A percentile compares a stretch with the other conserved stretches of the same genome.
Evolutionary conservation across 345 rosid genomes (phyloP).

Genomic region (Sapria himalayana): DNA sequence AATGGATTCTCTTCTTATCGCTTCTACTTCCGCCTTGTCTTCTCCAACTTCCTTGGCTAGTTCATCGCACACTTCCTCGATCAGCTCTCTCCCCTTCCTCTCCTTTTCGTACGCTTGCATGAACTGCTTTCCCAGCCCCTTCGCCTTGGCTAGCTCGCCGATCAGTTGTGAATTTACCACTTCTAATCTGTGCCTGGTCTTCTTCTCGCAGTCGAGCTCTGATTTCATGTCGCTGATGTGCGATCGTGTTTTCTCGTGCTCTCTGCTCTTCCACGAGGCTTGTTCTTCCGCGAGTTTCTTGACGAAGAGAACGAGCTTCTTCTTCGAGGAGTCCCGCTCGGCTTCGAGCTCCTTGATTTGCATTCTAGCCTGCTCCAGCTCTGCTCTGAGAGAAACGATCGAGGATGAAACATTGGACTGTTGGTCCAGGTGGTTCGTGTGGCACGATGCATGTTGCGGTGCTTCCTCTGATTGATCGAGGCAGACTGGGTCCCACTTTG

Average conservation of each 20-base stretch:
- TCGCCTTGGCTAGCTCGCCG: constrained; percentile 57
- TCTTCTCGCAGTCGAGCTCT: constrained; percentile 48
- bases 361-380: constrained; percentile 42
- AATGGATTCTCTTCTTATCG: constrained; percentile 42
- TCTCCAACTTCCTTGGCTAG: constrained; percentile 71
- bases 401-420: constrained; percentile 40
- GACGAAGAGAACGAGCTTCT: constrained; percentile 70
- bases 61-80: constrained; percentile 84
- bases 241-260: constrained; percentile 70
- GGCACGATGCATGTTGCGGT: constrained; percentile 22
- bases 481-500: constrained; percentile 65
- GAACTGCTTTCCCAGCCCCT: constrained; percentile 33
- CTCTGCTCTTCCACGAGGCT: constrained; percentile 60
- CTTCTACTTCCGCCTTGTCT: constrained; percentile 64
- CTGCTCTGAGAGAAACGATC: constrained; percentile 40
- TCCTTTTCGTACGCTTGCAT: constrained; percentile 55
- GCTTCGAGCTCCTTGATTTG: constrained; percentile 43
- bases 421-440: constrained; percentile 24
- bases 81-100: constrained; percentile 44
- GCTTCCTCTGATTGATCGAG: constrained; percentile 27
- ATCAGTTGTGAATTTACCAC: constrained; percentile 47
- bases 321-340: constrained; percentile 47
- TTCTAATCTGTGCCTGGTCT: constrained; percentile 52
- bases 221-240: constrained; percentile 42
- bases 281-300: constrained; percentile 73